Evolutionary conservation across 495 filamentous ascomycete genomes (phyloP), one percentile per base, ranked within the genome.

Genomic region (Bacidia gigantensis): DNA sequence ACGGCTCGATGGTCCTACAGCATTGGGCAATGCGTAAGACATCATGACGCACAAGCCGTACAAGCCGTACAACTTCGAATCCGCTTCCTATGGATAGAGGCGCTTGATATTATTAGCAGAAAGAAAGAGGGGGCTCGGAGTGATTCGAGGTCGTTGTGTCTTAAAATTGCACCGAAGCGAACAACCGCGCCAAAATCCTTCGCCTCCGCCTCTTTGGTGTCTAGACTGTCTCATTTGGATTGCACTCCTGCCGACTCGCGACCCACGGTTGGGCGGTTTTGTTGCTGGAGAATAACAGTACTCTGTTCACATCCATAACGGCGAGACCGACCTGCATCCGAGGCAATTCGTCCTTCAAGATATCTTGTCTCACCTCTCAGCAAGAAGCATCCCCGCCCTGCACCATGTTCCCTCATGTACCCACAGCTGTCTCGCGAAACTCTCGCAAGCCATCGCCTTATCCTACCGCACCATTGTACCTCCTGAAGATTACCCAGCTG

Each of bases 391-490:
- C 29, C 2, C 26, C 44, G 14, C 22, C 43, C 14, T 20, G 3
- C 21, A 47, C 14, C 44, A 47, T 47, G 44, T 47, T 47, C 11
- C 44, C 26, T 22, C 44, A 47, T n/a, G 17, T 22, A 0, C 41
- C 18, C 18, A 17, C 41, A 17, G 18, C 23, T 44, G 18, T 21
- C 44, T 14, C 26, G 18, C 44, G 46, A 26, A 32, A 51, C 46
- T 56, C 54, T 26, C 46, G 42, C 20, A 57, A 63, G 50, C 80
- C 78, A 11, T 79, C 78, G 3, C 67, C 67, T 23, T 85, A 84
- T 60, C 77, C 75, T 26, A 52, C 67, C 2, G 53, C 81, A 12
- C 68, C 73, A 1, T 86, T 83, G 62, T 77, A 86, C 58, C 50
- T 67, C 41, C 67, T 83, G 35, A 71, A 80, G 25, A 55, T 61